Evolutionary conservation across 768 basidiomycete species (phyloP), one percentile per base, ranked within the genome.

Genomic region (Fomitopsis serialis): DNA sequence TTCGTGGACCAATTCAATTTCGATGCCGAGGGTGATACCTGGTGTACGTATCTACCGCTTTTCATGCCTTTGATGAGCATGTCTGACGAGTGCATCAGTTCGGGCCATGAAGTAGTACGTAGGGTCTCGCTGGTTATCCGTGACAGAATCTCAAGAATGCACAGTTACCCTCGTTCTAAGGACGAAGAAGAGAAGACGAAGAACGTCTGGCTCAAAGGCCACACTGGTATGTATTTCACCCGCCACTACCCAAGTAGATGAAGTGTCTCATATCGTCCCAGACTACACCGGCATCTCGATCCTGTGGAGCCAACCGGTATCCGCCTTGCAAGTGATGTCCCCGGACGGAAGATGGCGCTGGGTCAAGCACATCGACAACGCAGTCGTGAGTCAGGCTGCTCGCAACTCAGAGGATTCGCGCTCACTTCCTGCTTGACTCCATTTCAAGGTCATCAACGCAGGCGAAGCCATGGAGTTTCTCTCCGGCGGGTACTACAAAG

Each of bases 1-100:
- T 68, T 78, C 25, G 70, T 73, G 2, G 63, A 74, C 10, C 54
- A 65, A 19, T 75, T 78, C 55, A 61, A 60, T 1, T 77, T 70
- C 42, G 66, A 70, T 10, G 63, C 69, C 0, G 61, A 58, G 0
- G 69, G 72, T 3, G 73, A 78, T 51, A 66, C 72, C 15, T 74
- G 64, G 53, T 61, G 74, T 74, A 48, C 2, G 63, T 24, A 3
- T 34, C 32, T n/a, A n/a, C n/a, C n/a, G n/a, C 12, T 21, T 21
- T 48, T 4, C 23, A 19, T 29, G 32, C 21, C 25, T 34, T 24
- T 8, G 25, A 3, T 32, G 32, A 15, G 24, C 13, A 42, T 35
- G 40, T 2, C 15, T 50, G 27, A 42, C 36, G 40, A 11, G 22
- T 13, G 9, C 11, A 6, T 17, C 27, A 48, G 46, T 48, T 9